Conservation (phyloP, 305 asterid species). For the Solanum hybrid region DNA sequence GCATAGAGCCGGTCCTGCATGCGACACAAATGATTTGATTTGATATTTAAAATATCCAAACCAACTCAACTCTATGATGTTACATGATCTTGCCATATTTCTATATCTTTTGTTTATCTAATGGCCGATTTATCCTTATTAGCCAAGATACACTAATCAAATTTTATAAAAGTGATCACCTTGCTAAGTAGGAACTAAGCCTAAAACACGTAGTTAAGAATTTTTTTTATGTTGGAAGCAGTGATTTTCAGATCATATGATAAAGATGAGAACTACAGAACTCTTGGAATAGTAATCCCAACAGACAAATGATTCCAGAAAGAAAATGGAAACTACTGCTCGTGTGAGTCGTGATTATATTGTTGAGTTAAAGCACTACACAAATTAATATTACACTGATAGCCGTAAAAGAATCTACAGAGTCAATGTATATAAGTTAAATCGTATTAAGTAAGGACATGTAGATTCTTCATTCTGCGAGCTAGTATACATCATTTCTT, state of each 20-base stretch:
- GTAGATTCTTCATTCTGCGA: neutral
- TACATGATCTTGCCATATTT: neutral
- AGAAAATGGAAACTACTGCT: neutral
- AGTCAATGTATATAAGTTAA: neutral
- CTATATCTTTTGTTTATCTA: neutral
- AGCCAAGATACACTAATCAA: neutral
- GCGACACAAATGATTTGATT: no score
- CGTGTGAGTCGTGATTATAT: neutral
- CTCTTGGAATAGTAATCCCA: neutral
- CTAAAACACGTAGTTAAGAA: neutral
- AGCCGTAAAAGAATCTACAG: neutral
- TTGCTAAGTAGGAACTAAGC: neutral
- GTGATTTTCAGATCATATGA: neutral
- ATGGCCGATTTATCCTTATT: neutral
- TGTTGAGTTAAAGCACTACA: neutral
- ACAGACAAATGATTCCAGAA: neutral
- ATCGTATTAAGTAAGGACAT: neutral
- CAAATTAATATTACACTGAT: no score
- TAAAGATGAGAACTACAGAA: neutral
- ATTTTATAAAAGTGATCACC: neutral
- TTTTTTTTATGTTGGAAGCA: neutral
- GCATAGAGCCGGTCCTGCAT: no score
- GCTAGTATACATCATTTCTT: neutral
- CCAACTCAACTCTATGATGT: neutral
- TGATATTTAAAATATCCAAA: no score